A percentile compares a stretch with the other conserved stretches of the same genome.
phyloP scores from a whole-genome alignment of 202 grass and related monocot genomes.

The Setaria viridis region DNA sequence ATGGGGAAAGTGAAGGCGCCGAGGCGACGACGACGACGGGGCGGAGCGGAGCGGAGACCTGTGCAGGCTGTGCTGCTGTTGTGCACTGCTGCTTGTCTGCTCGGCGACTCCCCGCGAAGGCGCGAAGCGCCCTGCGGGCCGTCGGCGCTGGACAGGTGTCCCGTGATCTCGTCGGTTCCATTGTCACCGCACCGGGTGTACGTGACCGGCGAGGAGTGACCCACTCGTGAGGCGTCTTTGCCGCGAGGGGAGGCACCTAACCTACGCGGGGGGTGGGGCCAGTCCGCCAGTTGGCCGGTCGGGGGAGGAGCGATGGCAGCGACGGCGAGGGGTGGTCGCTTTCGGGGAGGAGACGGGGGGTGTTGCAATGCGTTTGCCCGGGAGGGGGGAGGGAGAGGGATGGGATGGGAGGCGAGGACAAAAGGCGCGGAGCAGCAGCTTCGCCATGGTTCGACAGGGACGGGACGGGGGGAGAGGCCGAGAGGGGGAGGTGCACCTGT shows the following conservation, averaged over 20 bases:
- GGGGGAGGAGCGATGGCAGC: no score
- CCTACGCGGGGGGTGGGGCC: neutral
- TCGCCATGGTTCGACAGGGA: slow-evolving; percentile 17
- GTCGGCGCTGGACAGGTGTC: slow-evolving; percentile 18
- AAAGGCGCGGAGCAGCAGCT: slow-evolving; percentile 8
- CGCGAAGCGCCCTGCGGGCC: neutral
- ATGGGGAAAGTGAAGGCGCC: slow-evolving; percentile 7
- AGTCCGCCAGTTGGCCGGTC: neutral
- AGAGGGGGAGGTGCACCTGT: neutral
- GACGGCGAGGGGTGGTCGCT: slow-evolving; percentile 4
- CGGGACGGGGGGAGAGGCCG: neutral
- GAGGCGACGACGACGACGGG: slow-evolving; percentile 12
- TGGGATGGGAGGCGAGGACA: neutral
- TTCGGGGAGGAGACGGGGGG: neutral
- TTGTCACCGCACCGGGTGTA: slow-evolving; percentile 3
- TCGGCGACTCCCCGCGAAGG: neutral
- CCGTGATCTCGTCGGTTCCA: slow-evolving; percentile 20
- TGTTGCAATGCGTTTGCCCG: neutral
- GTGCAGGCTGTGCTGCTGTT: no score
- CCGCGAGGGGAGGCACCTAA: neutral
- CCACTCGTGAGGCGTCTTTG: no score
- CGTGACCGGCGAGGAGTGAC: neutral
- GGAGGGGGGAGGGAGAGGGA: neutral
- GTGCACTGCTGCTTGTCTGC: neutral
- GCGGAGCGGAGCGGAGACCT: neutral